Percentiles rank a stretch among this genome's conserved stretches.
Evolutionary conservation across 208 protist species (phyloP).

Genomic region (Leishmania gerbilli): DNA sequence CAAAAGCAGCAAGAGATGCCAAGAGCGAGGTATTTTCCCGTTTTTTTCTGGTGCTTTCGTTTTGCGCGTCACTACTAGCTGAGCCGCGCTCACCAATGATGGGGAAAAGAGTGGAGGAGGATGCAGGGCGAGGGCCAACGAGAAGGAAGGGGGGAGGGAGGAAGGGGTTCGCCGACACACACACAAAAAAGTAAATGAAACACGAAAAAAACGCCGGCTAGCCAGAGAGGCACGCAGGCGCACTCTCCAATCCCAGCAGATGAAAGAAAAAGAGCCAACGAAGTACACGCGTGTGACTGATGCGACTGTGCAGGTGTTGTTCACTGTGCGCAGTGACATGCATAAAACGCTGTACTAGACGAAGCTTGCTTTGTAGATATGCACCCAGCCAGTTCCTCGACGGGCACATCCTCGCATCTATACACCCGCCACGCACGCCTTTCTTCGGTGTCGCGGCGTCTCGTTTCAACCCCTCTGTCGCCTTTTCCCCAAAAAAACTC

Average conservation of each 20-base stretch:
- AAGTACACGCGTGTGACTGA: background rate
- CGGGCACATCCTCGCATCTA: background rate
- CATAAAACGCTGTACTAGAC: background rate
- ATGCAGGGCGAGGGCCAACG: no score
- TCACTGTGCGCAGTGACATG: background rate
- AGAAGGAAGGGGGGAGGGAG: no score
- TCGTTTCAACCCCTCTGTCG: background rate
- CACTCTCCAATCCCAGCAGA: background rate
- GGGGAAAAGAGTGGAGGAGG: background rate
- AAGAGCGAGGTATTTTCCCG: background rate
- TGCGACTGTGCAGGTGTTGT: background rate
- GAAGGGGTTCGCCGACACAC: background rate
- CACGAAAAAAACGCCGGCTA: background rate
- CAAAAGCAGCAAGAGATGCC: background rate
- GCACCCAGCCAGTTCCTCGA: background rate
- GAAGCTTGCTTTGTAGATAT: background rate
- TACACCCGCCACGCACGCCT: background rate
- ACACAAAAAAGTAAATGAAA: background rate
- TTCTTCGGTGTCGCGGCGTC: background rate
- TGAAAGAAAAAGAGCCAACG: background rate
- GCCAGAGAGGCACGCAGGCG: background rate
- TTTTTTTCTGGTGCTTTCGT: background rate
- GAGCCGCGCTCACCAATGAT: background rate
- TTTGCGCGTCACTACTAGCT: background rate
- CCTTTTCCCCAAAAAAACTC: background rate